Evolutionary conservation across 768 basidiomycete species (phyloP).

Genomic region (Fistulinella prunicolor): DNA sequence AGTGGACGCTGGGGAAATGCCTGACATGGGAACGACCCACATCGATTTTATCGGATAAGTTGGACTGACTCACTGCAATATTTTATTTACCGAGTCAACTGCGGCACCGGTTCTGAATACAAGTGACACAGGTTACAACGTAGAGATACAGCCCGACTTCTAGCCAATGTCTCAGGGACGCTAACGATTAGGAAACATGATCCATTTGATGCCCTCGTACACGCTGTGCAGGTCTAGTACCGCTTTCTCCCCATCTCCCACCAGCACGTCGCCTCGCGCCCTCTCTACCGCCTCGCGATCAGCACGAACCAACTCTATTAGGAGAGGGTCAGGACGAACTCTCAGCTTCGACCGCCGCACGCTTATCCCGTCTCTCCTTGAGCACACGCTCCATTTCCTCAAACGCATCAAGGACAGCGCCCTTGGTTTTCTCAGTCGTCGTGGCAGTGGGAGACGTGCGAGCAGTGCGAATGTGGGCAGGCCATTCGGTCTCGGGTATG

Average conservation of each 20-base stretch:
- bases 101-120: too few species aligned
- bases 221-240: constrained; percentile 23
- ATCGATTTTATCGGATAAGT: not conserved
- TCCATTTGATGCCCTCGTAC: constrained; percentile 49
- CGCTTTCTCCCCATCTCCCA: constrained; percentile 14
- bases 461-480: constrained; percentile 41
- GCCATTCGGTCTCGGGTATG: constrained; percentile 67
- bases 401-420: constrained; percentile 58
- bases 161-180: not conserved
- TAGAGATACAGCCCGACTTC: not conserved
- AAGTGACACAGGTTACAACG: not conserved
- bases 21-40: not conserved
- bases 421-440: constrained; percentile 15
- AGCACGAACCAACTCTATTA: constrained; percentile 1
- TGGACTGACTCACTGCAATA: constrained; percentile 8
- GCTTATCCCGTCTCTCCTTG: constrained; percentile 40
- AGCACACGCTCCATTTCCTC: constrained; percentile 66
- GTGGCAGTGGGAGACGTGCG: constrained; percentile 1
- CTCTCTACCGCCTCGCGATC: constrained; percentile 16
- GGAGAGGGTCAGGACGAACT: constrained; percentile 35
- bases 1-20: not conserved
- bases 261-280: constrained; percentile 15
- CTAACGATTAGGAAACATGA: constrained; percentile 47
- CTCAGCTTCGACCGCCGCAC: constrained; percentile 34
- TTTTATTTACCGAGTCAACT: too few species aligned